Evolutionary conservation across 805 yeast genomes (phyloP), one percentile per base, ranked within the genome.

Genomic region (Naumovozyma baii): DNA sequence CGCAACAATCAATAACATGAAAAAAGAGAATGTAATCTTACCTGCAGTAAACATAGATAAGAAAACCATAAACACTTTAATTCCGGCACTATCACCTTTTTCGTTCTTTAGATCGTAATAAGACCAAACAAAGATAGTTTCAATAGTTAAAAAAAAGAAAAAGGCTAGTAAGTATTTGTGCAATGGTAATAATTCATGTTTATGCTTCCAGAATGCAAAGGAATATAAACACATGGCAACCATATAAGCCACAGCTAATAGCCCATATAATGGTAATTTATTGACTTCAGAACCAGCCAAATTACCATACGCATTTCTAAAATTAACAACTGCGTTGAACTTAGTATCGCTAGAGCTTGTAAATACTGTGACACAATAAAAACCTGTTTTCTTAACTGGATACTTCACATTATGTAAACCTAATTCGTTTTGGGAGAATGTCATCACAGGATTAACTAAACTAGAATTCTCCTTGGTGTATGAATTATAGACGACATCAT

Each of bases 221-320:
- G 84, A 78, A 69, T 86, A 92, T 44, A 83, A 68, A n/a, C 83
- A 78, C 55, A 86, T 70, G 8, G 86, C 79, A 31, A 84, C 81
- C 5, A 83, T 85, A 57, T 92, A 92, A 32, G 82, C 76, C 29
- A 92, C 70, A 1, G 96, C 84, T 53, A 86, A 69, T 13, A 83
- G 73, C 1, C 95, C 96, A 59, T 86, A 92, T 18, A 86, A 76
- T 9, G 95, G 86, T 45, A 92, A 70, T 52, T 88, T 85, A 20
- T 97, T 95, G 49, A 85, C 81, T 59, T 92, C 95, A 28, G 88
- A 69, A 4, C 95, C 98, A 25, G 94, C 76, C 41, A 92, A 67
- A 43, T 84, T 74, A 41, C 98, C 98, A 61, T 74, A 92, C 3
- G 97, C 83, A 63, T 88, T 92, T 66, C 86, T 92, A 64, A 85